Evolutionary conservation across 257 asterid genomes (phyloP), one percentile per base, ranked within the genome.

Genomic region (Nicotiana noctiflora): DNA sequence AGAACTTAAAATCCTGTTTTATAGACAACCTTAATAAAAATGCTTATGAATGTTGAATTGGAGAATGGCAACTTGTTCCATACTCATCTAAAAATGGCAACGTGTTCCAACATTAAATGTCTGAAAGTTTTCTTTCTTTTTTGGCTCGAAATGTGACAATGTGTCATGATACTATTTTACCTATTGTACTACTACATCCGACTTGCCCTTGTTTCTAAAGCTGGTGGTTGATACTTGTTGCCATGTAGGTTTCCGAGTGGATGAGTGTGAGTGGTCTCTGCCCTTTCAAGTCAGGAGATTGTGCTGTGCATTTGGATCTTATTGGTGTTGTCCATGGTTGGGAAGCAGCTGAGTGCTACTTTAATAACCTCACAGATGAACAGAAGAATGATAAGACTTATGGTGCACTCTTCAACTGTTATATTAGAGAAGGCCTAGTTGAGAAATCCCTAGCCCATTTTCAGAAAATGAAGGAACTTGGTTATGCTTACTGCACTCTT

Each of bases 251-350:
- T 75, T 91, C 90, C 0, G 88, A 87, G 86, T 90, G 93, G 93
- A 81, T 86, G 86, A 81, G 83, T 68, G 27, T 53, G 27, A 82
- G 81, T 25, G 67, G 78, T 76, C 83, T 83, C 6, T 83, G 52
- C 51, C 40, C 83, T 55, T 83, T 88, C 83, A 87, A 83, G 4
- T 82, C 91, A 0, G 79, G 88, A 60, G 95, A 87, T 83, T 67
- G 64, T 84, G 95, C 93, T n/a, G 88, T 90, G 84, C 95, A 88
- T 79, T 80, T 91, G 88, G 93, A 91, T 90, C 90, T 88, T 75
- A 75, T 90, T 75, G 90, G 93, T 23, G 88, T 86, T 21, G 91
- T 88, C 46, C 87, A 49, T 53, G 95, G 95, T 37, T 83, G 84
- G 70, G 76, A 84, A 77, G 92, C 89, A 62, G 91, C 93, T 2